phyloP scores from a whole-genome alignment of 306 rosid species.

The Cucurbita pepo region DNA sequence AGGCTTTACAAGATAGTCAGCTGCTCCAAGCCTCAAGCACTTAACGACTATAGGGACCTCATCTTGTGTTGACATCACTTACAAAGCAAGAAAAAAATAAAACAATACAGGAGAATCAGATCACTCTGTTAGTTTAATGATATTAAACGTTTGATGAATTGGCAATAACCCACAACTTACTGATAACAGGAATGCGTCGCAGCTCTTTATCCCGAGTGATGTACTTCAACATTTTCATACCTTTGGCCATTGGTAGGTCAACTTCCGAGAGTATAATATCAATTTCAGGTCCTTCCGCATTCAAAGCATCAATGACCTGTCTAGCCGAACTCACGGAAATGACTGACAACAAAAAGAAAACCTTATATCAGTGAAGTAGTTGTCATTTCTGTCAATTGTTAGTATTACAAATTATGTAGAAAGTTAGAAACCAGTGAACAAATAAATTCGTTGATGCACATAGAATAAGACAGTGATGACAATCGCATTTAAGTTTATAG shows the following conservation, averaged over 20 bases:
- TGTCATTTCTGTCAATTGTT: neutral
- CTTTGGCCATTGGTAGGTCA: slow-evolving; percentile 79
- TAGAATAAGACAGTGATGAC: neutral
- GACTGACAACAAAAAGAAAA: slow-evolving; percentile 25
- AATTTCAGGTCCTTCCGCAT: slow-evolving; percentile 81
- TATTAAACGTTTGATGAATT: neutral
- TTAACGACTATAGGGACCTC: slow-evolving; percentile 90
- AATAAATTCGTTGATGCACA: neutral
- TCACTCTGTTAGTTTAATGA: neutral
- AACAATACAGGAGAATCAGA: slow-evolving; percentile 8
- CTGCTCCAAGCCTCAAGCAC: slow-evolving; percentile 97
- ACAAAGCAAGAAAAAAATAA: slow-evolving; percentile 13
- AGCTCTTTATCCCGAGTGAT: slow-evolving; percentile 62
- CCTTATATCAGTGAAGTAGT: neutral
- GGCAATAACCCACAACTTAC: slow-evolving; percentile 23
- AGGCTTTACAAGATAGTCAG: slow-evolving; percentile 98
- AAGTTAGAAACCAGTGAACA: neutral
- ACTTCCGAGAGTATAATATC: slow-evolving; percentile 85
- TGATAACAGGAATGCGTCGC: slow-evolving; percentile 79
- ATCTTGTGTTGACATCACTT: slow-evolving; percentile 97
- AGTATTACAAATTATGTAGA: neutral
- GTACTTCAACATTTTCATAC: slow-evolving; percentile 85
- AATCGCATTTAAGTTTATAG: neutral
- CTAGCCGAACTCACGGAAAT: slow-evolving; percentile 66
- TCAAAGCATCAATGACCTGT: slow-evolving; percentile 89